Percentiles rank a stretch among this genome's conserved stretches.
Conservation (phyloP, 257 asterid genomes). For the Salvia splendens region DNA sequence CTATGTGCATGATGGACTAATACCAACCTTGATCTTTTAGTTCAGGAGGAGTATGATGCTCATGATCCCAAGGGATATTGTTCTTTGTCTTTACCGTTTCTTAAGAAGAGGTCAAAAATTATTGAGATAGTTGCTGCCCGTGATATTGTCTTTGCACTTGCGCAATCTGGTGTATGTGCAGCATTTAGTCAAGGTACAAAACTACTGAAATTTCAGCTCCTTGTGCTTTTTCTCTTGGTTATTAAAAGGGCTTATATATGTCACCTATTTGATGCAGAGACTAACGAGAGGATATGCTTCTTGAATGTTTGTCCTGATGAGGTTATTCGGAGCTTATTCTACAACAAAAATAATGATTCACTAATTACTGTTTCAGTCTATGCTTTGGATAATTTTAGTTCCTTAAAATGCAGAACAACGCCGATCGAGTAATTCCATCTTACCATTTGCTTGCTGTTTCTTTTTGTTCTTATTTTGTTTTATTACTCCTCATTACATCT, state of each 20-base stretch:
- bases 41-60: slow-evolving; percentile 97
- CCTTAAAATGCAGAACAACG: slow-evolving; percentile 94
- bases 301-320: slow-evolving; percentile 94
- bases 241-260: slow-evolving; percentile 27
- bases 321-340: slow-evolving; percentile 95
- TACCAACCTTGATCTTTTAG: slow-evolving; percentile 13
- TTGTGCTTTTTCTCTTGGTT: background rate
- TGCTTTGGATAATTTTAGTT: slow-evolving; percentile 93
- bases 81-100: slow-evolving; percentile 71
- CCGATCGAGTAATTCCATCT: slow-evolving; percentile 75
- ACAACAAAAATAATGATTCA: slow-evolving; percentile 95
- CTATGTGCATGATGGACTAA: slow-evolving; percentile 21
- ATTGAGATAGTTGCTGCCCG: slow-evolving; percentile 98
- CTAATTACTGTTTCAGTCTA: slow-evolving; percentile 97
- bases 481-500: slow-evolving; percentile 18
- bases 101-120: slow-evolving; percentile 86
- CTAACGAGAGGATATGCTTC: slow-evolving; percentile 91
- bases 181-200: slow-evolving; percentile 93
- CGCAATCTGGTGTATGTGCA: slow-evolving; percentile 98
- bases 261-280: slow-evolving; percentile 62
- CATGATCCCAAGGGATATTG: slow-evolving; percentile 92
- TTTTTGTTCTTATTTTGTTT: slow-evolving; percentile 25
- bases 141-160: slow-evolving; percentile 98
- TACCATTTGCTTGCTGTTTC: slow-evolving; percentile 20
- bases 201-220: background rate